Evolutionary conservation across 1,139 yeast species (phyloP), one percentile per base, ranked within the genome.

Genomic region (Taphrina populina): DNA sequence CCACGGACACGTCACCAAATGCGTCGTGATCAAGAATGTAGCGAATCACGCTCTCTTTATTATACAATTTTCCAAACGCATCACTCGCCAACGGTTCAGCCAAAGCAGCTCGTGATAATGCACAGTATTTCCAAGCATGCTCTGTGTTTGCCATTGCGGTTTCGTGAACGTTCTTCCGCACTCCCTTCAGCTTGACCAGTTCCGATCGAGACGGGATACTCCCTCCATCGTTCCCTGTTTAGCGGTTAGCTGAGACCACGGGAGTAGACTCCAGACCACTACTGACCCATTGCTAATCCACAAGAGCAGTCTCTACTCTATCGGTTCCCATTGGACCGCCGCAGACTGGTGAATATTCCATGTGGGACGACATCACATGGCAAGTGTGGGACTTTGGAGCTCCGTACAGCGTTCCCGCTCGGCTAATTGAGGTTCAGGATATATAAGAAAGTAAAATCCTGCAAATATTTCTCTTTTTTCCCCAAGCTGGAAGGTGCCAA

Each of bases 1-100:
- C 62, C 26, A 64, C 61, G 39, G 69, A 71, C n/a, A 65, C 64
- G 26, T 62, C 59, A 23, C 69, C 67, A 39, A 70, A 60, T 8
- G 63, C 53, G 23, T 65, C 67, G 17, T 70, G 71, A 24, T 71
- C 71, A 2, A 84, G 66, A 15, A 85, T 66, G 66, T 76, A 75
- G 63, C 83, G 84, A 11, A 88, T 63, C 0, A 86, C 68, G 33
- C 82, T 72, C 60, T 84, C 88, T 62, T 85, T 86, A 62, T 82
- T 78, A 67, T 79, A 85, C n/a, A 88, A 64, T 32, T 73, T 68
- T 0, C 96, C 96, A 58, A 71, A 71, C 65, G 75, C 83, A 69
- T 88, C 96, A 27, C 88, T 79, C 4, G 84, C 86, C 2, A 87
- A 71, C 0, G 83, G 86, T 4, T 66, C 67, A 7, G 60, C 63